Evolutionary conservation across 73 alveolate genomes (phyloP), one percentile per base, ranked within the genome.

Genomic region (Uronychia binucleata): DNA sequence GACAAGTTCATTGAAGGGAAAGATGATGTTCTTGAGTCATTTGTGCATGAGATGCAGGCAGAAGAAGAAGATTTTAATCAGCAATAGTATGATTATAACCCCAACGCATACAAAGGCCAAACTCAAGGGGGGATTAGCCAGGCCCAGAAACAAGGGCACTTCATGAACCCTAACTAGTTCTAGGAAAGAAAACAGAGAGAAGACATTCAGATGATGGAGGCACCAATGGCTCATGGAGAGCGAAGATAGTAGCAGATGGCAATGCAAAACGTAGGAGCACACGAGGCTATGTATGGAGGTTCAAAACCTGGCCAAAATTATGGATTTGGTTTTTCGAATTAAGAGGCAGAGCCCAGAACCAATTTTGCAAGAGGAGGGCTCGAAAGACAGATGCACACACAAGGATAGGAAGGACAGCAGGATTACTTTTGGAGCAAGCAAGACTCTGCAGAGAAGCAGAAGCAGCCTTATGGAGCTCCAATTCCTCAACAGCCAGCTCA

Each of bases 1-100:
- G 95, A 89, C 57, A 89, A 79, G 74, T 89, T 58, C 78, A 88
- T 82, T 59, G 88, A 83, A 33, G 94, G 76, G 25, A 86, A 58
- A 28, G 94, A 88, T 83, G 77, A 82, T 27, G 77, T 8, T 13
- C 78, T 88, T 27, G 92, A 86, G 79, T 85, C 82, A 30, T 86
- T 84, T 83, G 92, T 88, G 0, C 59, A 57, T n/a, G 88, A 86
- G 33, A 19, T 26, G 59, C 83, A 57, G 57, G 31, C 32, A 1
- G 60, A 30, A 30, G 78, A 78, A 13, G 26, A 86, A 74, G 77
- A 77, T 14, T 85, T 77, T 57, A 1, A 29, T 1, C 28, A 83
- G 1, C 0, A 31, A 58, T 80, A 86, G 26, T 86, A 79, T 30
- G 29, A 57, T 26, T 67, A 67, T 28, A 28, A 67, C 29, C 78